Evolutionary conservation across 73 alveolate genomes (phyloP), one percentile per base, ranked within the genome.

Genomic region (Paramecium caudatum): DNA sequence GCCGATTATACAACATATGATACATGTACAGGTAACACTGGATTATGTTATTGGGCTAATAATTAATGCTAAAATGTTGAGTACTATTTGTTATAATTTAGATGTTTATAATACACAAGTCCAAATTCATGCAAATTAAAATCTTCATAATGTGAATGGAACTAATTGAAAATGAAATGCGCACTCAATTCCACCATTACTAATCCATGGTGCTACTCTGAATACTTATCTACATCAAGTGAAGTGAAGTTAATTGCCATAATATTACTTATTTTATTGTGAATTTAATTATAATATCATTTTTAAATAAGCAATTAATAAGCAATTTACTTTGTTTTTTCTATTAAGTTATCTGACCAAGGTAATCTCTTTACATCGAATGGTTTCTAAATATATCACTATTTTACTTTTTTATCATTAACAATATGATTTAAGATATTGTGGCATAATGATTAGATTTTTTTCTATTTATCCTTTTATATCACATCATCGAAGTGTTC

Each of bases 351-450:
- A 55, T 55, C 27, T 2, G 83, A 65, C 83, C 83, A 65, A 30
- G 83, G 83, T 32, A 65, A 30, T 65, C 83, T 65, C 39, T 30
- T 33, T 13, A 65, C 47, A 36, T 65, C 83, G 32, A 65, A 65
- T 65, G 17, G 8, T 15, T 2, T 65, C 47, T 65, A 30, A 10
- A 33, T 0, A 65, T 0, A 9, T 27, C 15, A 10, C 27, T 3
- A 13, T 10, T 4, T 27, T 65, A 65, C 83, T 2, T 33, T 65
- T 13, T 65, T 65, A 13, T 65, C 49, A 36, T 65, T 30, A 2
- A 25, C 17, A 32, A 65, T 30, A 65, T 65, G 49, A 36, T 33
- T 30, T 30, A 33, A 10, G n/a, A 36, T 65, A 25, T 33, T 65
- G 17, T 65, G 27, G n/a, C 47, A 65, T 3, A 65, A 43, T 12